Conservation (phyloP, 2,329 filamentous ascomycete genomes). For the Fusarium sp. region DNA sequence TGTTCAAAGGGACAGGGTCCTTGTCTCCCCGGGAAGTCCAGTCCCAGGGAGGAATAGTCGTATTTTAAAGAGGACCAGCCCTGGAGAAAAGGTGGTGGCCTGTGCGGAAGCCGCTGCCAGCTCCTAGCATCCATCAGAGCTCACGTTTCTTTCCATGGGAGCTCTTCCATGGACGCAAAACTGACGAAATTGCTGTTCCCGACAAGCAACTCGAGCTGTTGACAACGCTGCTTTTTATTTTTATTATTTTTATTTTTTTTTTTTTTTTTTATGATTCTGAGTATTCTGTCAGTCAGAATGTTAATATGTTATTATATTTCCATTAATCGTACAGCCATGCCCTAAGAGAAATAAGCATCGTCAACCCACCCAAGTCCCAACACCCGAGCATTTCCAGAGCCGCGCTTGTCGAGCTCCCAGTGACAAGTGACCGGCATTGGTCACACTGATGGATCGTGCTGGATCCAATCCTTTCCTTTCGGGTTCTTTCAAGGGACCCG, state of each 20-base stretch:
- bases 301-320: neutral
- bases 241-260: no score
- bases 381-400: conserved; percentile 28
- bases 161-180: conserved; percentile 16
- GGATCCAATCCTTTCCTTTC: conserved; percentile 19
- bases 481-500: conserved; percentile 21
- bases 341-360: neutral
- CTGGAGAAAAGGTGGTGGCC: conserved; percentile 33
- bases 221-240: neutral
- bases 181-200: neutral
- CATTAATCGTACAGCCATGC: neutral
- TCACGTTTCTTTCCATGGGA: conserved; percentile 27
- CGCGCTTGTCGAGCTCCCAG: conserved; percentile 43
- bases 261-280: neutral
- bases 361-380: neutral
- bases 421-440: conserved; percentile 34
- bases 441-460: conserved; percentile 36
- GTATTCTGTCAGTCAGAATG: neutral
- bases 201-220: neutral
- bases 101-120: conserved; percentile 31
- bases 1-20: conserved; percentile 27
- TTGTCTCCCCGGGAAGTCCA: conserved; percentile 38
- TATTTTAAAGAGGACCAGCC: conserved; percentile 24
- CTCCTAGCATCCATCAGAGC: conserved; percentile 11
- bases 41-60: conserved; percentile 28